Conservation (phyloP, 2,329 filamentous ascomycete genomes). For the Albifimbria verrucaria region DNA sequence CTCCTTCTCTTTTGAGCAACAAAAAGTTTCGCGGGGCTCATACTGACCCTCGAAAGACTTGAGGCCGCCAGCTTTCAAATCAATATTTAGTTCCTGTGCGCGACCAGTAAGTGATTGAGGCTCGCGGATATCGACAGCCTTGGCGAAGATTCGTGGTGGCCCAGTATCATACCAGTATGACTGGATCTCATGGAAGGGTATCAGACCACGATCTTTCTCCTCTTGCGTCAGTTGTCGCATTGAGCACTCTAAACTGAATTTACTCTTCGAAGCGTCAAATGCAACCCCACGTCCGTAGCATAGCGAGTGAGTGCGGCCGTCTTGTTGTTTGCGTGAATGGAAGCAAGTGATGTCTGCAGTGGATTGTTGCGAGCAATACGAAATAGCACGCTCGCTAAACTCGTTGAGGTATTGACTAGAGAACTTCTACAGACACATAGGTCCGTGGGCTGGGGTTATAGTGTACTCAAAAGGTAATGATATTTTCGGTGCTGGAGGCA, state of each 20-base stretch:
- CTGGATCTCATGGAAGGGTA: background rate
- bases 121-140: constrained; percentile 11
- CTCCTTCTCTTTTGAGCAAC: constrained; percentile 31
- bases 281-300: background rate
- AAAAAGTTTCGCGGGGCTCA: constrained; percentile 9
- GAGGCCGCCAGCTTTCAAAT: background rate
- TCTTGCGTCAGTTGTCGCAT: background rate
- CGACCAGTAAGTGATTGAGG: background rate
- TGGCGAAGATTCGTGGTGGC: constrained; percentile 17
- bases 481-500: no score
- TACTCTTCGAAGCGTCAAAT: background rate
- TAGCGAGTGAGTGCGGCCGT: background rate
- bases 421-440: no score
- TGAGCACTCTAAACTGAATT: background rate
- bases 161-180: constrained; percentile 29
- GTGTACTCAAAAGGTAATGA: no score
- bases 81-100: background rate
- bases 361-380: background rate
- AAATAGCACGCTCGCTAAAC: background rate
- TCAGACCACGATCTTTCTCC: background rate
- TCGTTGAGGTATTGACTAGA: background rate
- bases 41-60: no score
- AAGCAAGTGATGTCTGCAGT: background rate
- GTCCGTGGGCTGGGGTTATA: no score
- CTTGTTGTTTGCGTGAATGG: background rate